Evolutionary conservation across 2,329 filamentous ascomycete species (phyloP).

Genomic region (Beauveria brongniartii): DNA sequence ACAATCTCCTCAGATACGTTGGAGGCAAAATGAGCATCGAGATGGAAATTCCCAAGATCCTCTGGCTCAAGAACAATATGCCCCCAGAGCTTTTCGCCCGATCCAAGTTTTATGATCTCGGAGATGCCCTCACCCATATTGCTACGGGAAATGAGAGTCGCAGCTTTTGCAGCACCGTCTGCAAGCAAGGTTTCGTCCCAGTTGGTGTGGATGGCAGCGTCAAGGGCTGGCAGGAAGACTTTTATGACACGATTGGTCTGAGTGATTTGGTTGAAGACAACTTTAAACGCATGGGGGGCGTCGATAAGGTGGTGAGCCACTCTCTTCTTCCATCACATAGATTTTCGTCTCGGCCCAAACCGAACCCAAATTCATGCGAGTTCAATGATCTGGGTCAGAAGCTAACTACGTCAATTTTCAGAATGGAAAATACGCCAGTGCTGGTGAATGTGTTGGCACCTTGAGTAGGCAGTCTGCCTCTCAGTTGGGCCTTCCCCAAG

Average conservation of each 20-base stretch:
- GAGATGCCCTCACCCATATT: constrained; percentile 86
- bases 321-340: constrained; percentile 23
- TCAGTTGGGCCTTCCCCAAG: constrained; percentile 76
- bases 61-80: constrained; percentile 99
- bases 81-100: constrained; percentile 78
- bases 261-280: constrained; percentile 74
- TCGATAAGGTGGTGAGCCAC: constrained; percentile 82
- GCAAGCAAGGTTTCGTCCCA: constrained; percentile 94
- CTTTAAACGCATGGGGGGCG: constrained; percentile 89
- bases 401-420: constrained; percentile 29
- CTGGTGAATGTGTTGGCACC: constrained; percentile 81
- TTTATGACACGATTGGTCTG: constrained; percentile 80
- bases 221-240: constrained; percentile 97
- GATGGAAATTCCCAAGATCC: constrained; percentile 98
- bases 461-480: constrained; percentile 75
- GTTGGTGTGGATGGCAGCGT: constrained; percentile 96
- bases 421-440: constrained; percentile 88
- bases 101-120: constrained; percentile 96
- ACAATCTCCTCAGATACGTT: constrained; percentile 91
- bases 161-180: constrained; percentile 93
- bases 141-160: constrained; percentile 87
- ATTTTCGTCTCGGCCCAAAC: neutral
- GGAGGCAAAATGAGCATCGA: constrained; percentile 98
- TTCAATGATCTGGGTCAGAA: neutral
- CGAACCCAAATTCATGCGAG: neutral